These are phyloP conservation scores for Fomitopsis pinicola DNA, from an alignment of 1,284 basidiomycete genomes.

Conservation along the genomic window DNA sequence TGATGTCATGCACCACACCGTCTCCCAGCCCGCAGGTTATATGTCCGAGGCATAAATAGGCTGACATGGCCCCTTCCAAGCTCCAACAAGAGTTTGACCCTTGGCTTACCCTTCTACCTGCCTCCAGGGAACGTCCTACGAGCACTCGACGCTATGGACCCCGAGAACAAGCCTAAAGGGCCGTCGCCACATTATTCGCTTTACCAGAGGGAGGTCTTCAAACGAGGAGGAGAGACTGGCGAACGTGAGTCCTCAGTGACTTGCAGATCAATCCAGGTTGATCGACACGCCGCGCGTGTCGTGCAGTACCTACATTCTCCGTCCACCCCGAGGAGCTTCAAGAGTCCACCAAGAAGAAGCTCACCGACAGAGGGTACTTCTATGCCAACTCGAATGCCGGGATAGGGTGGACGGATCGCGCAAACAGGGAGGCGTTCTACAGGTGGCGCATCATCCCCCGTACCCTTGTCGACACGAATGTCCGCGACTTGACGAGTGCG, in stretches of 20 bases:
- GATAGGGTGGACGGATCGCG: conserved; percentile 49
- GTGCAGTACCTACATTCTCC: conserved; percentile 33
- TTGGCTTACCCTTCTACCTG: neutral
- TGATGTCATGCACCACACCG: neutral
- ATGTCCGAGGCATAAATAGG: neutral
- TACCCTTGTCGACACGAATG: conserved; percentile 56
- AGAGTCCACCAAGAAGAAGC: conserved; percentile 44
- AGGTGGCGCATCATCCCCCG: conserved; percentile 50
- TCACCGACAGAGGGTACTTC: conserved; percentile 48
- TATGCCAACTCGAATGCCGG: conserved; percentile 59
- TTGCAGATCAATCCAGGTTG: no score
- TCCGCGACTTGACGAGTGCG: conserved; percentile 46
- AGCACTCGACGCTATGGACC: conserved; percentile 36
- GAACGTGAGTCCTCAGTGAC: conserved; percentile 24
- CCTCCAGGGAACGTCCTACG: conserved; percentile 8
- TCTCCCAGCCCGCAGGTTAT: neutral
- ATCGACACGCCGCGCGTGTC: no score
- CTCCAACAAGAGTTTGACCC: no score
- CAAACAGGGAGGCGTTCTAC: conserved; percentile 51
- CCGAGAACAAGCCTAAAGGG: conserved; percentile 46
- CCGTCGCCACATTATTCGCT: conserved; percentile 53
- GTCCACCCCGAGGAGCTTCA: conserved; percentile 48
- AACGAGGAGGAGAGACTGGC: conserved; percentile 37
- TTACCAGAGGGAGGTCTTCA: conserved; percentile 51
- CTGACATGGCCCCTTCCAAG: neutral